A percentile compares a stretch with the other conserved stretches of the same genome.
Evolutionary conservation across 305 asterid genomes (phyloP).

Genomic region (Fraxinus angustifolia): DNA sequence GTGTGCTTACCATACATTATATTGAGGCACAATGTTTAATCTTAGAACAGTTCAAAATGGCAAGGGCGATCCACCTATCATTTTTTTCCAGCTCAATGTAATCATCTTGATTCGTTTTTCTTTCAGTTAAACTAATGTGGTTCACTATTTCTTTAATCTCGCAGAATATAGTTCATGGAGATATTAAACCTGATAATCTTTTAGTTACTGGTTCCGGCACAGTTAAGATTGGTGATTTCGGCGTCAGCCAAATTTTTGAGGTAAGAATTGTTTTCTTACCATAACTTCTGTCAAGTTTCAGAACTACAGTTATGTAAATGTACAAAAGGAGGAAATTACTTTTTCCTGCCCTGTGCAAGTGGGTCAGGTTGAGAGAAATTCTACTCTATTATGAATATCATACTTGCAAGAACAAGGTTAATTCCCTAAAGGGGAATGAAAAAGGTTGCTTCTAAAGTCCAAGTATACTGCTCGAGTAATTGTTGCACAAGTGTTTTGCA

Average conservation of each 20-base stretch:
- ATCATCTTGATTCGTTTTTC: not conserved
- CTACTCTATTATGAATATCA: not conserved
- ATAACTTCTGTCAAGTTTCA: constrained; percentile 7
- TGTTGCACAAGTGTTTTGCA: not conserved
- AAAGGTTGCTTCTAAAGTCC: not conserved
- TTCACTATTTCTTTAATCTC: constrained; percentile 10
- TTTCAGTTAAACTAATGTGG: constrained; percentile 8
- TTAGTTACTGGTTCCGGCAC: constrained; percentile 68
- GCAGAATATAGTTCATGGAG: constrained; percentile 88
- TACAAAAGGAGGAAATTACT: not conserved
- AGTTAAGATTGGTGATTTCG: not conserved
- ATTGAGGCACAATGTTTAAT: not conserved
- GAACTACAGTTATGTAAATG: constrained; percentile 10
- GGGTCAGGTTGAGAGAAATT: not conserved
- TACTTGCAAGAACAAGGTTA: not conserved
- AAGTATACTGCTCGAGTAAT: not conserved
- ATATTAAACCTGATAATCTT: constrained; percentile 84
- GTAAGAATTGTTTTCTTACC: not conserved
- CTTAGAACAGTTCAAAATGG: constrained; percentile 1
- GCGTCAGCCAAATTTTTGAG: not conserved
- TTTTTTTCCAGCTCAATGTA: constrained; percentile 1
- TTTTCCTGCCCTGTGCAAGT: not conserved
- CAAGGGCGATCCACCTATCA: not conserved
- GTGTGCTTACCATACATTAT: not conserved
- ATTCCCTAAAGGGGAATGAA: not conserved